phyloP scores from a whole-genome alignment of 2,329 filamentous ascomycete species.

The Simplicillium sp. region DNA sequence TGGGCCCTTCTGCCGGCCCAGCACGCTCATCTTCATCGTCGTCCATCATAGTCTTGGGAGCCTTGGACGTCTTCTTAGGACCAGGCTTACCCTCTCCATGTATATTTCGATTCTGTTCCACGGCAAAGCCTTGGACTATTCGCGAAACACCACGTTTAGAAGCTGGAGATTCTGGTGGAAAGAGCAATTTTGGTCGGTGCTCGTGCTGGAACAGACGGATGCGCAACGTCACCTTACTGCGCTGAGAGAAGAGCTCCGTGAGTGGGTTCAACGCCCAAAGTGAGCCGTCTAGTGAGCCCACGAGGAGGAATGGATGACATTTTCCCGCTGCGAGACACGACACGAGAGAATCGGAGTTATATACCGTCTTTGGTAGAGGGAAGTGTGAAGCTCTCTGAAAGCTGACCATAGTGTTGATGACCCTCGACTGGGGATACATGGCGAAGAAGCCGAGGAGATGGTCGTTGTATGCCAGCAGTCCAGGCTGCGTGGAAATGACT shows the following conservation, averaged over 20 bases:
- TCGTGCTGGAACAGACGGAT: constrained; percentile 43
- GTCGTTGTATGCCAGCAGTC: constrained; percentile 44
- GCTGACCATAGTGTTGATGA: constrained; percentile 40
- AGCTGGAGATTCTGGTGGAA: constrained; percentile 17
- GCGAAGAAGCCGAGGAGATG: constrained; percentile 45
- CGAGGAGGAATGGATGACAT: constrained; percentile 42
- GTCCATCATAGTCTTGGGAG: constrained; percentile 15
- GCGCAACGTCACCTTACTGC: constrained; percentile 22
- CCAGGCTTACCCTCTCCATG: constrained; percentile 28
- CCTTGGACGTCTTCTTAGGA: constrained; percentile 23
- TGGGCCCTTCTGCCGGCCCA: constrained; percentile 24
- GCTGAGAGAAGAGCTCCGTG: constrained; percentile 24
- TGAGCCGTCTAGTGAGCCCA: constrained; percentile 44
- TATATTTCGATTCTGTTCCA: constrained; percentile 39
- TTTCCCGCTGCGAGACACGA: constrained; percentile 39
- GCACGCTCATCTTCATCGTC: constrained; percentile 20
- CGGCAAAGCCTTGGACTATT: constrained; percentile 40
- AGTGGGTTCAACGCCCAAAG: constrained; percentile 36
- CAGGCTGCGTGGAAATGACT: constrained; percentile 41
- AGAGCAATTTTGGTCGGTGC: constrained; percentile 28
- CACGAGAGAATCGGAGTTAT: constrained; percentile 38
- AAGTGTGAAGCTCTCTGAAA: constrained; percentile 45
- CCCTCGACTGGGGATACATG: constrained; percentile 41
- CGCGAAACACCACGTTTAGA: constrained; percentile 35
- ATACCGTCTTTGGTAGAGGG: constrained; percentile 41